A percentile compares a stretch with the other conserved stretches of the same genome.
phyloP scores from a whole-genome alignment of 352 stramenopile species.

The Phytophthora hibernalis region DNA sequence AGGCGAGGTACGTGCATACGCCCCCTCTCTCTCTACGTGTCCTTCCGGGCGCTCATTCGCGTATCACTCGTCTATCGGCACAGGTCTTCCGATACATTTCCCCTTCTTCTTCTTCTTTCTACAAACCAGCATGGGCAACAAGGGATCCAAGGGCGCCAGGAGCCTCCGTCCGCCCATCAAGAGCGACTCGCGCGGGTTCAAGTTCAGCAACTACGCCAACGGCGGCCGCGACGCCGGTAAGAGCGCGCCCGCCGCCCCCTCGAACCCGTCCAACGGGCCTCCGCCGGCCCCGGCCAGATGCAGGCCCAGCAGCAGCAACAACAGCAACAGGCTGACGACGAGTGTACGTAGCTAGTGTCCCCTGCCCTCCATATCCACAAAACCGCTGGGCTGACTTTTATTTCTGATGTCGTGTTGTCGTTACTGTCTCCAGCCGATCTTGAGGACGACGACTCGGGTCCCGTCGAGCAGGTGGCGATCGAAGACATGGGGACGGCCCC shows the following conservation, averaged over 20 bases:
- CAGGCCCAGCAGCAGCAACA: constrained; percentile 31
- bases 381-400: constrained; percentile 10
- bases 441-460: constrained; percentile 85
- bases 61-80: constrained; percentile 44
- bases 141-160: constrained; percentile 79
- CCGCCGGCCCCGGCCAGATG: constrained; percentile 36
- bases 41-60: constrained; percentile 38
- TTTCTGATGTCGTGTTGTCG: constrained; percentile 24
- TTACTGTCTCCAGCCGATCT: constrained; percentile 62
- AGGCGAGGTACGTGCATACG: constrained; percentile 28
- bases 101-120: constrained; percentile 1
- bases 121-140: constrained; percentile 76
- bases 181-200: constrained; percentile 86
- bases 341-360: constrained; percentile 58
- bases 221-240: constrained; percentile 68
- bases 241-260: constrained; percentile 80
- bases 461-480: constrained; percentile 81
- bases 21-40: constrained; percentile 16
- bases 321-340: constrained; percentile 50
- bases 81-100: constrained; percentile 39
- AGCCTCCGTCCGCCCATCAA: constrained; percentile 78
- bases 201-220: constrained; percentile 63
- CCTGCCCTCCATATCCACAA: not conserved
- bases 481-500: constrained; percentile 82
- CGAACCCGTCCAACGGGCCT: constrained; percentile 46